Base-by-base conservation (phyloP, 2,329 filamentous ascomycete genomes). In the Colletotrichum sp. region DNA sequence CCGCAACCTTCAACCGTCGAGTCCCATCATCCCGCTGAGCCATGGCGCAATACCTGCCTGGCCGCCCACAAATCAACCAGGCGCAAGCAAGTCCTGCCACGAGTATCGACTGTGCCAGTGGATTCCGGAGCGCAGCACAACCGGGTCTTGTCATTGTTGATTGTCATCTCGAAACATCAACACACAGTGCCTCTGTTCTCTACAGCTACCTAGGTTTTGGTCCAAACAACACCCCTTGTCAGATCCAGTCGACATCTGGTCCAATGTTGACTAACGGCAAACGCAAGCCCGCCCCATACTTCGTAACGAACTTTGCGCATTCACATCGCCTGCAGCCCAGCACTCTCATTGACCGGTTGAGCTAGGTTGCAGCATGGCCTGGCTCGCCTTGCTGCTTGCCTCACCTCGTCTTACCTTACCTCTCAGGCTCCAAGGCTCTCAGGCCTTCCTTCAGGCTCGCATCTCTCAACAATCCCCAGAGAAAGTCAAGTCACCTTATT, bases 241-340 rank as follows among this genome's bases (percentile, higher is more conserved):
- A 34, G 21, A 68, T 36, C 56, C 67, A 63, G 34, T 68, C 26
- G 69, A 52, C 58, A 63, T 75, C 69, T 64, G 73, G 58, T 75
- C 73, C 70, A 68, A 75, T 73, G 32, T 73, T 73, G 73, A 73
- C 73, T 68, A 73, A 75, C 69, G 34, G 56, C 63, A 73, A 75
- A 73, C 73, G 69, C 70, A 75, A 75, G 73, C 68, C 62, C 59
- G 71, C 69, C 43, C 69, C 69, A 63, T 73, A 73, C 69, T 75
- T 75, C 43, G 69, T 36, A 67, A 68, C 73, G 73, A 75, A 75
- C 69, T 67, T 63, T 75, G 58, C 69, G 43, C 63, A 64, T 48
- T 56, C 69, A 64, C 62, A 18, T 66, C 61, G 52, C 36, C 72
- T 74, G 72, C 72, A 67, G 68, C 69, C 36, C 62, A 67, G 62